These are phyloP conservation scores for Fusarium sp. DNA, from an alignment of 2,329 filamentous ascomycete genomes.

Conservation along the genomic window DNA sequence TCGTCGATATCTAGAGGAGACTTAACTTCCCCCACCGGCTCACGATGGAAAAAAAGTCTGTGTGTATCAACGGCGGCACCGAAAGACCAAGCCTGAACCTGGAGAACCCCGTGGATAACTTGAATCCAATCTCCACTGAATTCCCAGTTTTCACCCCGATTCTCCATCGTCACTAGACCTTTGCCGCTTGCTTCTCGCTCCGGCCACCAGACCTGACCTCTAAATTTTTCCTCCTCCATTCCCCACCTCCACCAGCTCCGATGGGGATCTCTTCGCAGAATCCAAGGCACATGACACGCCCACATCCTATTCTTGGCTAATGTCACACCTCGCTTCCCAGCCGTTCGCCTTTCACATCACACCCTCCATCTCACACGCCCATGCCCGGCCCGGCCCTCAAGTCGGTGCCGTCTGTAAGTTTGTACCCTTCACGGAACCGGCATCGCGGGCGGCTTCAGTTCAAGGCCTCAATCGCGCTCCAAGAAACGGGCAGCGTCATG, in stretches of 20 bases:
- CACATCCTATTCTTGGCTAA: not conserved
- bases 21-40: slow-evolving; percentile 19
- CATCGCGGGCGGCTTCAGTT: slow-evolving; percentile 14
- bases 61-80: slow-evolving; percentile 4
- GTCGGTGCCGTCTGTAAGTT: slow-evolving; percentile 18
- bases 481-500: slow-evolving; percentile 17
- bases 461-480: not conserved
- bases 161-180: not conserved
- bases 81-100: not conserved
- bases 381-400: slow-evolving; percentile 34
- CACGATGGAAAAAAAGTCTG: not conserved
- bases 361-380: slow-evolving; percentile 30
- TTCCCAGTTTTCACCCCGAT: not conserved
- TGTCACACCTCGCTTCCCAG: slow-evolving; percentile 2
- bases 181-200: not conserved
- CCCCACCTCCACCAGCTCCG: slow-evolving; percentile 15
- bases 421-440: slow-evolving; percentile 17
- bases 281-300: slow-evolving; percentile 5
- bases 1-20: not conserved
- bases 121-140: not conserved
- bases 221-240: not conserved
- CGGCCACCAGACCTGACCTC: slow-evolving; percentile 3
- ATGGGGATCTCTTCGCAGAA: not conserved
- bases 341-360: slow-evolving; percentile 4
- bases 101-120: slow-evolving; percentile 1